phyloP scores from a whole-genome alignment of 352 stramenopile species.

The Elongisporangium senticosum region DNA sequence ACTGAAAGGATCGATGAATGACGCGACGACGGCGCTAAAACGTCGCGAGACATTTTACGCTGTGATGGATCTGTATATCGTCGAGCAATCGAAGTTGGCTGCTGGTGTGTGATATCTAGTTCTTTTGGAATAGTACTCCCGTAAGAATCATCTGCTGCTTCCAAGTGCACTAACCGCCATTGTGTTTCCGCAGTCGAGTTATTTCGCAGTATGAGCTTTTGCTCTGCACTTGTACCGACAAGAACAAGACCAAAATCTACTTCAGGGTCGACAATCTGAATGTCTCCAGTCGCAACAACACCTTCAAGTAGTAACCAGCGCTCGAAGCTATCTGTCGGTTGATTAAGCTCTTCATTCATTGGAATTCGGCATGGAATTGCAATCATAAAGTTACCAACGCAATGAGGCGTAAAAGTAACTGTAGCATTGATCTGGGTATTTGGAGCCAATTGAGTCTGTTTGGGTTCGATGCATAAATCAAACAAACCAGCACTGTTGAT shows the following conservation, averaged over 20 bases:
- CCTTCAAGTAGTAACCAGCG: conserved; percentile 57
- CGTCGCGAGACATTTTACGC: not conserved
- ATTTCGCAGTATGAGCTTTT: conserved; percentile 27
- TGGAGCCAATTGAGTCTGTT: conserved; percentile 9
- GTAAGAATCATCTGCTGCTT: conserved; percentile 6
- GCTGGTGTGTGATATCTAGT: not conserved
- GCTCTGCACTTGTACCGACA: conserved; percentile 40
- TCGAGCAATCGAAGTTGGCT: not conserved
- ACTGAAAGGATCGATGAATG: conserved; percentile 26
- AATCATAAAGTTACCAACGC: conserved; percentile 37
- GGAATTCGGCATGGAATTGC: conserved; percentile 35
- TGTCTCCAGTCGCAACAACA: conserved; percentile 23
- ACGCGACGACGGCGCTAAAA: conserved; percentile 14
- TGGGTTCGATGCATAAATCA: not conserved
- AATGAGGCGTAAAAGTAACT: conserved; percentile 38
- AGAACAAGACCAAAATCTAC: conserved; percentile 76
- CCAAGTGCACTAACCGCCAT: conserved; percentile 47
- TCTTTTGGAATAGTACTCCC: not conserved
- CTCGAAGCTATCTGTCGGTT: conserved; percentile 15
- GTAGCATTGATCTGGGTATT: conserved; percentile 9
- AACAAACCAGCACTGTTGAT: not conserved
- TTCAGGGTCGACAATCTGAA: conserved; percentile 42
- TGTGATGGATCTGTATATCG: not conserved
- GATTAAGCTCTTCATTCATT: not conserved
- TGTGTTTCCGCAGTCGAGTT: conserved; percentile 17